Evolutionary conservation across 768 basidiomycete species (phyloP), one percentile per base, ranked within the genome.

Genomic region (Russula brevipes): DNA sequence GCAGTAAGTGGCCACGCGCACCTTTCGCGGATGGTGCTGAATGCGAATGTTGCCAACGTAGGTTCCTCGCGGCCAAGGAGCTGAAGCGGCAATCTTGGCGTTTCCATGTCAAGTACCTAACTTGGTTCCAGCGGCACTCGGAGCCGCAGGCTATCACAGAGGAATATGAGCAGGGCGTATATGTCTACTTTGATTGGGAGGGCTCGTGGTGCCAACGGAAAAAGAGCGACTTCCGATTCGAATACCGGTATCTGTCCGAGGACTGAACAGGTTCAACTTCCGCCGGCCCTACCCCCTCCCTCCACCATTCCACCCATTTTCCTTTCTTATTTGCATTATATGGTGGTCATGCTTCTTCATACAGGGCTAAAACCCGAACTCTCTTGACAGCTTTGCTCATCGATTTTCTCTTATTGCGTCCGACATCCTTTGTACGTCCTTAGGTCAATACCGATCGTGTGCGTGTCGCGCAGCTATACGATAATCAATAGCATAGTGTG

Each of bases 131-230:
- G 75, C 85, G 97, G 42, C 93, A 97, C 71, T 94, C 93, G 30
- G 95, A 98, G 71, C 97, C 97, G 9, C 93, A 96, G 71, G 94
- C 94, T 1, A 98, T 99, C 73, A 99, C 97, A 57, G 96, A 98
- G 70, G 96, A 98, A 73, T 99, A 98, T 74, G 97, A 99, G 76
- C 95, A 98, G 77, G 97, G 97, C 14, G 94, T 97, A 14, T 99
- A 99, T 75, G 91, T 97, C 39, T 99, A 99, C 81, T 98, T 98
- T 74, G 96, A 98, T 76, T 98, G 95, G 95, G 95, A 98, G 74
- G 93, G 93, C 54, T 92, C 91, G 66, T 99, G 96, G 97, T 97
- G 94, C 74, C 94, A 96, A 73, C 83, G 96, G 72, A 93, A 94
- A 80, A 99, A 99, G 81, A 87, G 89, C 72, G 95, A 98, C 74